These are phyloP conservation scores for Hygrocybe coccinea DNA, from an alignment of 768 basidiomycete genomes.

Conservation along the genomic window DNA sequence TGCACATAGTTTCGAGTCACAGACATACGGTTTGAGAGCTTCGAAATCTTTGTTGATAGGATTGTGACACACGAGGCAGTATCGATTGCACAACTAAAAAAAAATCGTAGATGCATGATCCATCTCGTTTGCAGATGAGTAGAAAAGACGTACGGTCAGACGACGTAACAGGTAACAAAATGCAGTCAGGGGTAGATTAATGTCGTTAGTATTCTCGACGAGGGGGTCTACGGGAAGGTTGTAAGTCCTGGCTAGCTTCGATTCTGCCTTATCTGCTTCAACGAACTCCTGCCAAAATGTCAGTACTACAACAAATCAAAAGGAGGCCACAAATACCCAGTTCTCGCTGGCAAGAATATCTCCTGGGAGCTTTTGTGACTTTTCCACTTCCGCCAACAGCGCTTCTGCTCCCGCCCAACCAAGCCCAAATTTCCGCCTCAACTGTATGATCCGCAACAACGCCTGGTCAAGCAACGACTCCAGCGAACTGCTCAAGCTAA, in stretches of 20 bases:
- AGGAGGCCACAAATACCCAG: constrained; percentile 23
- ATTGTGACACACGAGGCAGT: constrained; percentile 73
- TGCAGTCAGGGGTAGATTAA: constrained; percentile 60
- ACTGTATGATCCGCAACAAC: constrained; percentile 49
- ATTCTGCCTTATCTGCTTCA: constrained; percentile 44
- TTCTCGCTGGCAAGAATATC: constrained; percentile 33
- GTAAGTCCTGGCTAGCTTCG: constrained; percentile 34
- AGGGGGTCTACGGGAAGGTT: constrained; percentile 56
- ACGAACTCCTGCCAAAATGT: constrained; percentile 26
- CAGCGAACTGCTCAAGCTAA: constrained; percentile 60
- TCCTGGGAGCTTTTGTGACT: constrained; percentile 37
- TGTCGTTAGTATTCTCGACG: constrained; percentile 27
- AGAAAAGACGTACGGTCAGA: constrained; percentile 39
- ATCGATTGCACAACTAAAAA: constrained; percentile 56
- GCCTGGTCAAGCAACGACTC: constrained; percentile 57
- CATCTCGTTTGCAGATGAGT: not conserved
- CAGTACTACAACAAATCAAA: not conserved
- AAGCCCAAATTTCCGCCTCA: constrained; percentile 47
- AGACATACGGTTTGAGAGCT: constrained; percentile 71
- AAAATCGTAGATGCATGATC: not conserved
- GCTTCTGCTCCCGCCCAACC: constrained; percentile 70
- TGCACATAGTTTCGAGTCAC: constrained; percentile 56
- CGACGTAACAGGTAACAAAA: constrained; percentile 64
- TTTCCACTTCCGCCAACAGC: constrained; percentile 43
- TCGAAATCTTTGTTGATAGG: constrained; percentile 48